These are phyloP conservation scores for Eutrema japonicum DNA, from an alignment of 345 rosid species.

Conservation along the genomic window DNA sequence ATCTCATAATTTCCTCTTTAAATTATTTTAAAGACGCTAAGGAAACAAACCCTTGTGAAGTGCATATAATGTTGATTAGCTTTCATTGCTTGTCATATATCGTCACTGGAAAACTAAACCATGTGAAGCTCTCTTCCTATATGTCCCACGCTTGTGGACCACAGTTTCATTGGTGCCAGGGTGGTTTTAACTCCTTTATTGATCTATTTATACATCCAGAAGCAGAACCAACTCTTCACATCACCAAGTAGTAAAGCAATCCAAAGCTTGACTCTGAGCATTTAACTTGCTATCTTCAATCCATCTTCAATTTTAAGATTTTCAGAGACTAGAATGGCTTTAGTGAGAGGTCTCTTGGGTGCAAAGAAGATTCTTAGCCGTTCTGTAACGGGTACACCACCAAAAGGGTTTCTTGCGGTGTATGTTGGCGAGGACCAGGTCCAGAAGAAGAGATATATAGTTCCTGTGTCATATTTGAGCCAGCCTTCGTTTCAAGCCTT, in stretches of 20 bases:
- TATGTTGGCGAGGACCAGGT: constrained; percentile 52
- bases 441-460: constrained; percentile 49
- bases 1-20: not conserved
- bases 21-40: not conserved
- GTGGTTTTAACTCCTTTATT: constrained; percentile 7
- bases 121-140: constrained; percentile 25
- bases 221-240: constrained; percentile 22
- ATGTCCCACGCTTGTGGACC: constrained; percentile 22
- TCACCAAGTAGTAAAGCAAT: constrained; percentile 19
- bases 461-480: constrained; percentile 51
- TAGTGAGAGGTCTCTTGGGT: constrained; percentile 6
- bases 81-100: constrained; percentile 22
- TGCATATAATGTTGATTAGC: constrained; percentile 11
- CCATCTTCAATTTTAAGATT: not conserved
- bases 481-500: constrained; percentile 53
- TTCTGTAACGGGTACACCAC: constrained; percentile 25
- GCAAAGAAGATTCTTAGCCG: too few species aligned
- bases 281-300: not conserved
- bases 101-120: constrained; percentile 10
- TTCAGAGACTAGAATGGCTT: constrained; percentile 14
- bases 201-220: constrained; percentile 27
- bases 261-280: constrained; percentile 1
- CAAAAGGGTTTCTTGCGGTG: constrained; percentile 41
- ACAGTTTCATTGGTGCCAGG: not conserved
- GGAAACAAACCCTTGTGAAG: constrained; percentile 30